Conservation (phyloP, 805 yeast species). For the Gaillardinia entomophila region DNA sequence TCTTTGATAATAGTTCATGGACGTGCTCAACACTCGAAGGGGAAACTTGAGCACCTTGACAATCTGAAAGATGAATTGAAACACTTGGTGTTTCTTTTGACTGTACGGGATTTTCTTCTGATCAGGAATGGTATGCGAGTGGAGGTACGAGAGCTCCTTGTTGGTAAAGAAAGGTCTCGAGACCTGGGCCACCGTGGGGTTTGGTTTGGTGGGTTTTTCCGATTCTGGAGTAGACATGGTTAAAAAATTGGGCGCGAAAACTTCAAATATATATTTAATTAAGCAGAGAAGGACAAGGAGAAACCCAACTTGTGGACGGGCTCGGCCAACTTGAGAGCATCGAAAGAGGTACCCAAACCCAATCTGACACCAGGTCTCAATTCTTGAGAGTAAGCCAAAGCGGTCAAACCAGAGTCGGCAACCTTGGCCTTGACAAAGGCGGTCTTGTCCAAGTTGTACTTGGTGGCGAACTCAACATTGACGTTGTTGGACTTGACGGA, state of each 20-base stretch:
- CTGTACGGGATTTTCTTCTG: constrained; percentile 38
- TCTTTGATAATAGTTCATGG: constrained; percentile 70
- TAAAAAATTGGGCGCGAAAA: neutral
- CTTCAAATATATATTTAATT: constrained; percentile 14
- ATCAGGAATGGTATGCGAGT: constrained; percentile 47
- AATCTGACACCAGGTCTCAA: constrained; percentile 94
- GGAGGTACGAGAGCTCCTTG: constrained; percentile 47
- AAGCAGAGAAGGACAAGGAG: constrained; percentile 90
- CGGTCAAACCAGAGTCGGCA: constrained; percentile 92
- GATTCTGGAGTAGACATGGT: neutral
- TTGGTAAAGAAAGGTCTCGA: constrained; percentile 59
- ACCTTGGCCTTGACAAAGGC: constrained; percentile 95
- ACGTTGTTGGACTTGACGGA: constrained; percentile 77
- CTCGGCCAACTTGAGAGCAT: constrained; percentile 91
- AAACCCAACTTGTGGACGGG: constrained; percentile 97
- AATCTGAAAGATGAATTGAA: constrained; percentile 49
- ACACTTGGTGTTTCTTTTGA: constrained; percentile 48
- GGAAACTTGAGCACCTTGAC: constrained; percentile 60
- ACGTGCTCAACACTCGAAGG: constrained; percentile 58
- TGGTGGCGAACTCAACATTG: constrained; percentile 92
- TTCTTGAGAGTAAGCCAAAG: constrained; percentile 89
- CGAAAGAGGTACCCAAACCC: constrained; percentile 96
- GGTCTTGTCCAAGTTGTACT: constrained; percentile 81
- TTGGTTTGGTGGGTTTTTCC: no score
- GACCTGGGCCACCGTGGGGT: constrained; percentile 33